Evolutionary conservation across 2,329 filamentous ascomycete species (phyloP), one percentile per base, ranked within the genome.

Genomic region (Aspergillus sp.): DNA sequence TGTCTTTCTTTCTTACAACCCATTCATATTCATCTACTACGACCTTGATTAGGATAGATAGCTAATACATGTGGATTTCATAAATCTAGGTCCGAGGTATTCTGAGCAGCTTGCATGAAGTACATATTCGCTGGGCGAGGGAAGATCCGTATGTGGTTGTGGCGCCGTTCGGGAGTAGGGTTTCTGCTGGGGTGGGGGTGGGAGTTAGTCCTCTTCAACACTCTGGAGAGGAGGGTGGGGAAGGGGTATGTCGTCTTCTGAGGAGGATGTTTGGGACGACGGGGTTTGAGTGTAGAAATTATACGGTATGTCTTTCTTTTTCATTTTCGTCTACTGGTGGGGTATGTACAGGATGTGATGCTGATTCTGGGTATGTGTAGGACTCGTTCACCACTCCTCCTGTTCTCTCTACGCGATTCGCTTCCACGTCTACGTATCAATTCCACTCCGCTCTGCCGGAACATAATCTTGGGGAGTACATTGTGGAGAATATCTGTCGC

Each of bases 61-160:
- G 23, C 23, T 13, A 15, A 28, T 47, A 15, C 17, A 38, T 5
- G 23, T 21, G 21, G 6, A 6, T 60, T 2, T 41, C 10, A 30
- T 17, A 10, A 50, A n/a, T 36, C 2, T 69, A 87, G 85, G 74
- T 95, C 15, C 83, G 82, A 61, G 76, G 82, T 25, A 76, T 89
- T 13, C 79, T 97, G 25, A 81, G 83, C 57, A 81, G 85, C 68
- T 86, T 85, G 64, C 85, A 89, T 68, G 88, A 92, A 74, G 78
- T 97, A 45, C 90, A 94, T 74, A 79, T 97, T 60, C 86, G 90
- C 72, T 97, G 92, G 91, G 83, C 85, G n/a, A 85, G 87, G 13
- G 79, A 86, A 2, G 69, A 71, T 6, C 69, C 82, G 1, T 89
- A 88, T 72, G 79, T 84, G 41, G 80, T 84, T 1, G 79, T 89